Percentiles rank a stretch among this genome's conserved stretches.
phyloP scores from a whole-genome alignment of 164 flowering plant species.

The Vitis labrusca region DNA sequence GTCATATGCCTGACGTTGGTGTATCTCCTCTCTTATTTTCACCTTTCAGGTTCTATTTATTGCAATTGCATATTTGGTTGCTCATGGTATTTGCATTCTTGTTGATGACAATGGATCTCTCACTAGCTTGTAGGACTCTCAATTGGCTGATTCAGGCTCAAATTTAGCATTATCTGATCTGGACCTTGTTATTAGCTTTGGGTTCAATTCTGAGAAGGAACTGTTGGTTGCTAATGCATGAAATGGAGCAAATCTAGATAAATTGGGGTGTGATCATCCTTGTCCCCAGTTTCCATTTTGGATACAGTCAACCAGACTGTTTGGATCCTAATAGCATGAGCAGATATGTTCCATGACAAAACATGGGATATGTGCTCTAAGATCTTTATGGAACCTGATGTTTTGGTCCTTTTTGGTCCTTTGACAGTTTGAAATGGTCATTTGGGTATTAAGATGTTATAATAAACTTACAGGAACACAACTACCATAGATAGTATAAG shows the following conservation, averaged over 20 bases:
- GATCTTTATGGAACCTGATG: no score
- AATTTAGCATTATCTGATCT: background rate
- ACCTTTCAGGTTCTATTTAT: constrained; percentile 70
- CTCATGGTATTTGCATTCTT: background rate
- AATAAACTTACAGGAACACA: no score
- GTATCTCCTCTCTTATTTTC: constrained; percentile 84
- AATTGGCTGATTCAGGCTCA: background rate
- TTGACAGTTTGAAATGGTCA: no score
- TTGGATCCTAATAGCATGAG: background rate
- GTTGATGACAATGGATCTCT: background rate
- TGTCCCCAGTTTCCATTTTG: background rate
- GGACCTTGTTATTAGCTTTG: background rate
- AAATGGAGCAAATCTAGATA: background rate
- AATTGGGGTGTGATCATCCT: background rate
- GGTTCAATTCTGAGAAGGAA: background rate
- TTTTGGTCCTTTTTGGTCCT: no score
- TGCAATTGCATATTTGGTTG: background rate
- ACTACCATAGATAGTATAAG: no score
- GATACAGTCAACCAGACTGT: background rate
- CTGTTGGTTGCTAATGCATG: background rate
- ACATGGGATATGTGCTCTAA: no score
- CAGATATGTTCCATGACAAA: background rate
- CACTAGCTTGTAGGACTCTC: background rate
- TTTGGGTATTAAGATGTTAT: no score
- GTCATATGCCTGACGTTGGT: constrained; percentile 71